Evolutionary conservation across 2,329 filamentous ascomycete species (phyloP), one percentile per base, ranked within the genome.

Genomic region (Cyanodermella asteris): DNA sequence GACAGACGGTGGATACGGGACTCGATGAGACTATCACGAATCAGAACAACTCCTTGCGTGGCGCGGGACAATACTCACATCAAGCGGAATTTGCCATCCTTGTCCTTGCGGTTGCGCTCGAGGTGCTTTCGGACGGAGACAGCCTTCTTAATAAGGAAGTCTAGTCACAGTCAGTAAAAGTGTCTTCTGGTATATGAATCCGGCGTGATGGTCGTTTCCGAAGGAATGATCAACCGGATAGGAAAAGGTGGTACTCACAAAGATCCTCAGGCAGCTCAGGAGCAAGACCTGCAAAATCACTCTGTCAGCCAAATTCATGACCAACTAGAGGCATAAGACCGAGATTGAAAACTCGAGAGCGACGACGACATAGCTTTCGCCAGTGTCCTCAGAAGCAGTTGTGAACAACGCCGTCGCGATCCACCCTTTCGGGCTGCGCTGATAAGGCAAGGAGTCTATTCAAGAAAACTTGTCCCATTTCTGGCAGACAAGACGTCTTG

Each of bases 81-180:
- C 41, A 97, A 78, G 54, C 87, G 84, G 78, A 97, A 97, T 71
- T 97, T 97, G 68, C 74, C 78, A 70, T 97, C 87, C 69, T 81
- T 91, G 71, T 97, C 87, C 73, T 97, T 97, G 63, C 87, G 84
- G 75, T 97, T 97, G 62, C 80, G 80, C 72, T 93, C 81, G 44
- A 97, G 80, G 64, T 97, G 90, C 78, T 97, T 97, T 65, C 87
- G 84, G 64, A 97, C 87, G 53, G 82, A 75, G 46, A 93, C 82
- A 46, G 82, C 82, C 81, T 87, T n/a, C n/a, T n/a, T n/a, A n/a
- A n/a, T n/a, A n/a, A n/a, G n/a, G n/a, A n/a, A n/a, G n/a, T n/a
- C 9, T 13, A 6, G n/a, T 5, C 18, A 26, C 13, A 17, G n/a
- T 7, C n/a, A 22, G 20, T 4, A 4, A 14, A 9, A 13, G 7